Evolutionary conservation across 371 early-diverging fungal genomes (phyloP).

Genomic region (Mucor piriformis): DNA sequence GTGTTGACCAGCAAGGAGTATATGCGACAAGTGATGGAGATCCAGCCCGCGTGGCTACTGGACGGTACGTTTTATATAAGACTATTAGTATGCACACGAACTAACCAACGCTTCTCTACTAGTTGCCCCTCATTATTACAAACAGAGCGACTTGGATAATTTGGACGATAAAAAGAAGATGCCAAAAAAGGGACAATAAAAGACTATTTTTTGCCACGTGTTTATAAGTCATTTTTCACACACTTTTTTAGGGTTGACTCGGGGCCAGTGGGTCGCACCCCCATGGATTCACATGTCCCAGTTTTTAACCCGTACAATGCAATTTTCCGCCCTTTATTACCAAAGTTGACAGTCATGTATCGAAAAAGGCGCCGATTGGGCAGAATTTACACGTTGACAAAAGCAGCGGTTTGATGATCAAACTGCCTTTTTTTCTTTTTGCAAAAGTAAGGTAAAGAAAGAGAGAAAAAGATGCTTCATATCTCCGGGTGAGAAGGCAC

Average conservation of each 20-base stretch:
- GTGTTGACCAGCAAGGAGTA: constrained; percentile 94
- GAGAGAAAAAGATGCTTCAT: neutral
- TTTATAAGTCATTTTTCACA: neutral
- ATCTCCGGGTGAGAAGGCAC: neutral
- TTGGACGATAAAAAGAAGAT: constrained; percentile 65
- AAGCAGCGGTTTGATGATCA: too few relatives aligned
- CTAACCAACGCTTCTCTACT: neutral
- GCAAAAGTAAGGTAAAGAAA: too few relatives aligned
- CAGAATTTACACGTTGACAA: too few relatives aligned
- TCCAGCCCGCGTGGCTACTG: constrained; percentile 89
- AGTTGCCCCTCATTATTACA: constrained; percentile 94
- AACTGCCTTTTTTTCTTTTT: too few relatives aligned
- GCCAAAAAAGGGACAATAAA: constrained; percentile 52
- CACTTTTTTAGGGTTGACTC: neutral
- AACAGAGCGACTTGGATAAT: constrained; percentile 67
- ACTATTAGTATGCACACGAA: neutral
- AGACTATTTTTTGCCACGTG: neutral
- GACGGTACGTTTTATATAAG: constrained; percentile 61
- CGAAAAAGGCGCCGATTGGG: too few relatives aligned
- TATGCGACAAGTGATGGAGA: constrained; percentile 94
- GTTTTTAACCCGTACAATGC: too few relatives aligned
- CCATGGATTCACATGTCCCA: constrained; percentile 8
- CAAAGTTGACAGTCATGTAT: too few relatives aligned
- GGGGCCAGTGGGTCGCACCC: too few relatives aligned
- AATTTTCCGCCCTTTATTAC: too few relatives aligned